Conservation (phyloP, 805 yeast species). For the Dipodascopsis tothii region DNA sequence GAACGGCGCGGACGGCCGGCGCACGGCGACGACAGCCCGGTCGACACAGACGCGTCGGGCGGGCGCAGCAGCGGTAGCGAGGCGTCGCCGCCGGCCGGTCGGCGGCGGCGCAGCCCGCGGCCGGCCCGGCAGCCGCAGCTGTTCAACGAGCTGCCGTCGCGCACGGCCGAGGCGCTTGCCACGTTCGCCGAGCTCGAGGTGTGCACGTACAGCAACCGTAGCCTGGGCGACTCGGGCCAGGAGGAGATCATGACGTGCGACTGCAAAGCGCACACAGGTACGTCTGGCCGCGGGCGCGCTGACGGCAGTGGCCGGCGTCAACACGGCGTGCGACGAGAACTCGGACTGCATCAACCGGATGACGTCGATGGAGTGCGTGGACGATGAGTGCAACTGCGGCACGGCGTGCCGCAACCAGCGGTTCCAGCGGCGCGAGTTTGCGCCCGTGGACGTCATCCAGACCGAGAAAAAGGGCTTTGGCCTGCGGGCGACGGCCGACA, state of each 20-base stretch:
- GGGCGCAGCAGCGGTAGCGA: too few relatives aligned
- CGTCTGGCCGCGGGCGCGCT: conserved; percentile 1
- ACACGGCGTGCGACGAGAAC: conserved; percentile 74
- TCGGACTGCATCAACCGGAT: conserved; percentile 87
- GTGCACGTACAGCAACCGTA: conserved; percentile 56
- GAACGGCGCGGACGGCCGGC: too few relatives aligned
- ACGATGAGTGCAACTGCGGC: conserved; percentile 67
- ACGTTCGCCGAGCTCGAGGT: conserved; percentile 51
- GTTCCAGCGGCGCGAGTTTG: conserved; percentile 69
- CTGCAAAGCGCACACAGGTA: conserved; percentile 48
- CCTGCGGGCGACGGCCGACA: conserved; percentile 55
- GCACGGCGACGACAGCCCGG: too few relatives aligned
- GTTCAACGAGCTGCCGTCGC: conserved; percentile 37
- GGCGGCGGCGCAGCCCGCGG: too few relatives aligned
- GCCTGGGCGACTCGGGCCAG: conserved; percentile 63
- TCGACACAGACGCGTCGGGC: too few relatives aligned
- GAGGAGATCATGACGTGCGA: conserved; percentile 88
- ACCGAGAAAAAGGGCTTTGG: conserved; percentile 89
- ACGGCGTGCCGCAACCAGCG: conserved; percentile 76
- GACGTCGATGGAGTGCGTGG: conserved; percentile 85
- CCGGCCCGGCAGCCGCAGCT: conserved; percentile 16
- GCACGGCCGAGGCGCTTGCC: conserved; percentile 59
- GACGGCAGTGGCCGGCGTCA: conserved; percentile 31
- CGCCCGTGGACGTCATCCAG: conserved; percentile 68
- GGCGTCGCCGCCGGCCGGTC: too few relatives aligned